Evolutionary conservation across 2,329 filamentous ascomycete genomes (phyloP), one percentile per base, ranked within the genome.

Genomic region (Teratosphaeria epicoccoides): DNA sequence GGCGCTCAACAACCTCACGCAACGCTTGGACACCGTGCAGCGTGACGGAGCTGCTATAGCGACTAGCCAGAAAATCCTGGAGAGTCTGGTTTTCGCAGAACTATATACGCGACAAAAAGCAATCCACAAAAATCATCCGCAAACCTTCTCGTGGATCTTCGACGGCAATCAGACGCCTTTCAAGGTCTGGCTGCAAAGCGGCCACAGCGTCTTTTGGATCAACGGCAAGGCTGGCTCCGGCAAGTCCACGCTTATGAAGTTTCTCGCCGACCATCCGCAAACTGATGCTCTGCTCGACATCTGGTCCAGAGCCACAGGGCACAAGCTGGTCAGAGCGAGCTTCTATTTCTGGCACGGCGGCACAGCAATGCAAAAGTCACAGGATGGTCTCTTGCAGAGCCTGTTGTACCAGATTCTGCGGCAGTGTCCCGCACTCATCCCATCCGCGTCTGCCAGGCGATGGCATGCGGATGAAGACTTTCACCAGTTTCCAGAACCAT

Each of bases 211-310:
- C 14, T 56, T 51, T n/a, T 59, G 56, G 56, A 53, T 60, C n/a
- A 50, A 25, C 22, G 58, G 58, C 6, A 60, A 60, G 29, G 51
- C 58, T 25, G 58, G 58, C 12, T 47, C 53, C 1, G 58, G 58
- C 3, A 58, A 58, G 33, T 57, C 55, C 11, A 55, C 52, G 0
- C 46, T 58, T 5, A 56, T 56, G 54, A 57, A 56, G 28, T 50
- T 47, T 37, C 6, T 57, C 0, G 6, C 12, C 12, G 23, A 24
- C 1, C 40, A 56, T 20, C 4, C 11, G 11, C 12, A 23, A 9
- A 53, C 52, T 9, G 23, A 20, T 4, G 33, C 12, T 1, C 11
- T 47, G 2, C 37, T 55, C 1, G 12, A 20, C 14, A 22, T 12
- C 3, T 57, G 55, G 55, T 11, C 29, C 29, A 6, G 12, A 28